phyloP scores from a whole-genome alignment of 768 basidiomycete species.

The Candolleomyces eurysporus region DNA sequence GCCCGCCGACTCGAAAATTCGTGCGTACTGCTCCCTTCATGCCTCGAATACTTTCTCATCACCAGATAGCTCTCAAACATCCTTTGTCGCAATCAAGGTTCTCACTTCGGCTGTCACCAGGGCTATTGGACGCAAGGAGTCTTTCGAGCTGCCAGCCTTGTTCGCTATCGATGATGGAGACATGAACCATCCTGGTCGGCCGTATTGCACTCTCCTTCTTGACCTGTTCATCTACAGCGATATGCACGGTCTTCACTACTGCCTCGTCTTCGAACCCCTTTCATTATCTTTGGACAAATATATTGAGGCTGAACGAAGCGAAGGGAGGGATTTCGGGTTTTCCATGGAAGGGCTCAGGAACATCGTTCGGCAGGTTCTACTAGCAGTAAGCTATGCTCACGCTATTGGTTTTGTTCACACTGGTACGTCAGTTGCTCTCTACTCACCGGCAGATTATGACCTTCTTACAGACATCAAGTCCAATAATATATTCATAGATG shows the following conservation, averaged over 20 bases:
- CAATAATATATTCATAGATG: constrained; percentile 16
- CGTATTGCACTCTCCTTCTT: not conserved
- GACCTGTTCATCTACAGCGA: not conserved
- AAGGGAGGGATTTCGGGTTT: not conserved
- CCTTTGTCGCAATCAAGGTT: too few relatives aligned
- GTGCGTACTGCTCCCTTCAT: not conserved
- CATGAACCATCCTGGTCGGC: not conserved
- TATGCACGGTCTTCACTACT: not conserved
- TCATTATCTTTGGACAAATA: constrained; percentile 1
- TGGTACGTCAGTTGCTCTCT: constrained; percentile 12
- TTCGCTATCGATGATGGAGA: not conserved
- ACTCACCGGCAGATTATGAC: not conserved
- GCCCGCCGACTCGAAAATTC: not conserved
- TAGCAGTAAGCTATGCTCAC: constrained; percentile 27
- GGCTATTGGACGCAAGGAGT: not conserved
- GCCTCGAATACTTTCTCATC: too few relatives aligned
- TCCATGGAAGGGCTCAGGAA: constrained; percentile 11
- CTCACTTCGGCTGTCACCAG: not conserved
- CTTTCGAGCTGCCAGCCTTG: not conserved
- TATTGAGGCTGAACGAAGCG: not conserved
- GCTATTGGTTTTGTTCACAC: constrained; percentile 19
- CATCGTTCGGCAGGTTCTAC: constrained; percentile 24
- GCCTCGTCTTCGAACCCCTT: not conserved
- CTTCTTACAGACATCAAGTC: constrained; percentile 20
- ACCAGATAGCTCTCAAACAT: too few relatives aligned